Evolutionary conservation across 495 filamentous ascomycete genomes (phyloP), one percentile per base, ranked within the genome.

Genomic region (Penicillium soppii): DNA sequence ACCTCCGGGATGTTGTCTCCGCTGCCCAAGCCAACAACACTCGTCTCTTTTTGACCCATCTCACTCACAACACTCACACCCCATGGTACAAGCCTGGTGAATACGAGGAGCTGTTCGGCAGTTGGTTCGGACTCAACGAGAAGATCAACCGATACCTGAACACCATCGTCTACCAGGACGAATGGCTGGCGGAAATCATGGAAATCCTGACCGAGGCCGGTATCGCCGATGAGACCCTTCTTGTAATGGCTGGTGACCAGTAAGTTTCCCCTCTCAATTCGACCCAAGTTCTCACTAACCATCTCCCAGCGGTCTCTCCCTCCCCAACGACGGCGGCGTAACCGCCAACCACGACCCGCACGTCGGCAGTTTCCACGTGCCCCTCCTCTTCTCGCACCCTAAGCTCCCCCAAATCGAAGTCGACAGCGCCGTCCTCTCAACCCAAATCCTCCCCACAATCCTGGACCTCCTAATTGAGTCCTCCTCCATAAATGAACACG

Each of bases 171-270:
- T 75, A 65, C 47, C 59, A 57, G n/a, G 72, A 76, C 39, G 35
- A 55, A 10, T 76, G 73, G 73, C 40, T 76, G 13, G 46, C 48
- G 2, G 60, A 65, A 19, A 63, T 71, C 15, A 53, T 75, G n/a
- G 40, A 67, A 0, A 32, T 74, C 15, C 47, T 76, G 12, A 62
- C 75, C 23, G 65, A 74, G 7, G 52, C 59, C 7, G 70, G 64
- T 16, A 65, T 75, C 7, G 63, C 68, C 9, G 57, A 75, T 22
- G 66, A 76, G 56, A 76, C 72, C 10, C 56, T 76, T 21, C 53
- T 76, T 10, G 65, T 75, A 9, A 65, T 75, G 51, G 61, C 70
- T 22, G 73, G 73, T 43, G 72, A 76, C 43, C 73, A 76, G 69
- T 72, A 69, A 59, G 68, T 60, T 30, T 5, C 15, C 17, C 7